These are phyloP conservation scores for Eruca vesicaria DNA, from an alignment of 441 rosid genomes.

Conservation along the genomic window DNA sequence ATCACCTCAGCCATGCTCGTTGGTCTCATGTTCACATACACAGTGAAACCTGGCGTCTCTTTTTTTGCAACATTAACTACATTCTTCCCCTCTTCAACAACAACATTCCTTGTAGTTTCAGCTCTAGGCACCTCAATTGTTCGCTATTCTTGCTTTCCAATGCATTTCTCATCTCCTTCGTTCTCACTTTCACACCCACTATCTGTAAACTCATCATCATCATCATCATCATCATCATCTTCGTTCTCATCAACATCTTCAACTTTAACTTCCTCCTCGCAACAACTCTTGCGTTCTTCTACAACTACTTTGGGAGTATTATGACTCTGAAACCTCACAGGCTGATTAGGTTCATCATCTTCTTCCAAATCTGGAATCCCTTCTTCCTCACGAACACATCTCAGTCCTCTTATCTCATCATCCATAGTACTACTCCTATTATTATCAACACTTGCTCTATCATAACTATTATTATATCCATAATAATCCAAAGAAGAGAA, in stretches of 20 bases:
- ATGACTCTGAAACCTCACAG: conserved; percentile 38
- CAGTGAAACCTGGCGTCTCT: conserved; percentile 84
- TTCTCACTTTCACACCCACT: conserved; percentile 33
- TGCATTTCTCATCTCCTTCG: conserved; percentile 40
- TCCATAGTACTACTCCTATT: conserved; percentile 52
- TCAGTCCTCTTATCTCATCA: conserved; percentile 82
- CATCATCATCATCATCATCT: conserved; percentile 44
- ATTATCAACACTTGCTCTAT: conserved; percentile 51
- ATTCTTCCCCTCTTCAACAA: conserved; percentile 54
- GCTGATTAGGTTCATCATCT: conserved; percentile 77
- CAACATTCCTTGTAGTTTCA: conserved; percentile 54
- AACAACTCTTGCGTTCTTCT: conserved; percentile 32
- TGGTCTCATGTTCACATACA: conserved; percentile 86
- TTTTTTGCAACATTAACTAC: conserved; percentile 39
- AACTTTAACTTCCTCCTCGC: conserved; percentile 68
- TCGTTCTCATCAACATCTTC: conserved; percentile 70
- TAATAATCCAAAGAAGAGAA: conserved; percentile 86
- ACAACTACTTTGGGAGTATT: too few relatives aligned
- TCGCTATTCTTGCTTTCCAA: conserved; percentile 45
- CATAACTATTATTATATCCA: conserved; percentile 46
- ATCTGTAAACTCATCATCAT: conserved; percentile 53
- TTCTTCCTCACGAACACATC: conserved; percentile 96
- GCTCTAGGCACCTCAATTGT: conserved; percentile 49
- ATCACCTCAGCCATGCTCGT: conserved; percentile 94
- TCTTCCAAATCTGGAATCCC: conserved; percentile 97